These are phyloP conservation scores for Trichomonas tenax DNA, from an alignment of 208 protist genomes.

Conservation along the genomic window DNA sequence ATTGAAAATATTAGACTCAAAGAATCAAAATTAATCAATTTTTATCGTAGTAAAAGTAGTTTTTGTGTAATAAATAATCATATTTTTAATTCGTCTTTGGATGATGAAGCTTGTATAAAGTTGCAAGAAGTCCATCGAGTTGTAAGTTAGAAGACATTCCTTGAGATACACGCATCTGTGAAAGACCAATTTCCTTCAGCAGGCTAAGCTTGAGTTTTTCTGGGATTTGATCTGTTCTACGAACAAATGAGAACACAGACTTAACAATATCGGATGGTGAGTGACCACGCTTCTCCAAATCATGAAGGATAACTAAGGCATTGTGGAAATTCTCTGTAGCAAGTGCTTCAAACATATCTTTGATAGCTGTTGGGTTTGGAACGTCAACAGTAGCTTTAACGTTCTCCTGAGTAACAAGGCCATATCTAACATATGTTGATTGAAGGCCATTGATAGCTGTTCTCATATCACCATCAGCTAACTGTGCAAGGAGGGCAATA, in stretches of 20 bases:
- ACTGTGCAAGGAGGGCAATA: neutral
- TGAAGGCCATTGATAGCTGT: slow-evolving; percentile 89
- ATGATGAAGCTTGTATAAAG: neutral
- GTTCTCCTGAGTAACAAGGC: slow-evolving; percentile 77
- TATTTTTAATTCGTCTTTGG: too few relatives aligned
- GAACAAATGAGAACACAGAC: neutral
- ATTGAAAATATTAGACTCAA: too few relatives aligned
- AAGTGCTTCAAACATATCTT: neutral
- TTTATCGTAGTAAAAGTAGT: too few relatives aligned
- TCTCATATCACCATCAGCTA: slow-evolving; percentile 47
- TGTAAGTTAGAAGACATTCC: neutral
- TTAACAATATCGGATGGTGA: neutral
- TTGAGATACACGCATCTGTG: neutral
- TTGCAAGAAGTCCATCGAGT: neutral
- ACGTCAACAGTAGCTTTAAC: slow-evolving; percentile 76
- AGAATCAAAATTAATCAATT: too few relatives aligned
- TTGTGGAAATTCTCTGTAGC: neutral
- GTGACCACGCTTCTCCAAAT: neutral
- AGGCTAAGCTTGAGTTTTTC: neutral
- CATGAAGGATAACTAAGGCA: neutral
- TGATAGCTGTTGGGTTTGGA: neutral
- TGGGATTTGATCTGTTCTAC: neutral
- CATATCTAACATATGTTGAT: slow-evolving; percentile 78
- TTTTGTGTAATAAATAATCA: too few relatives aligned
- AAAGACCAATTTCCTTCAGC: neutral